Evolutionary conservation across 495 filamentous ascomycete species (phyloP), one percentile per base, ranked within the genome.

Genomic region (Penicillium coffeae): DNA sequence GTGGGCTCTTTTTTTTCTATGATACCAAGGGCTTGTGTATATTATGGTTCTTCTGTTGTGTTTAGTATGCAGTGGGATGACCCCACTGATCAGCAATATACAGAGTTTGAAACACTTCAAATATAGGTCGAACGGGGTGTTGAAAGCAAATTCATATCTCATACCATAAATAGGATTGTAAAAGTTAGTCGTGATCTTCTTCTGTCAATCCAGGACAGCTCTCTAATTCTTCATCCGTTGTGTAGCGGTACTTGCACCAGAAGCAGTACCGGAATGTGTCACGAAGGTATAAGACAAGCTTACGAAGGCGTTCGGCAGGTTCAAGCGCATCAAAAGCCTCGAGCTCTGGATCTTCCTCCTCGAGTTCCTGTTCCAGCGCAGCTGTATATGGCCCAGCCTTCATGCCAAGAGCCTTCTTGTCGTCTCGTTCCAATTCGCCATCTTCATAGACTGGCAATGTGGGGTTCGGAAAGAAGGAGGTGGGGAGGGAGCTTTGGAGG

Each of bases 181-280:
- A 6, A 6, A 13, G 7, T 32, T 25, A 96, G 63, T 90, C 92
- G 60, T 96, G 92, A 59, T 95, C 90, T 59, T 96, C 92, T 69
- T 96, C 94, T 3, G 84, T 89, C 12, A 84, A 44, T 0, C 94
- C 94, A 0, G 93, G 91, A 76, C 93, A 98, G 0, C 88, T 90
- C 3, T 93, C 88, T 83, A 96, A 84, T 52, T 74, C 69, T 13
- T 62, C 22, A 45, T 61, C 76, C 0, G 53, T 62, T 40, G 85
- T 83, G 59, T 96, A 97, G 36, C 73, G 69, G 64, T 76, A 86
- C 63, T 96, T 96, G 64, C 93, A 99, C 90, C 90, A 99, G 64
- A 96, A 96, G 72, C 93, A 99, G 63, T 99, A 99, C 34, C 75
- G 66, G 56, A 87, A 76, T 55, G 75, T 79, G 21, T 83, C 71